These are phyloP conservation scores for Tympanopsis confertula DNA, from an alignment of 2,329 filamentous ascomycete genomes.

Conservation along the genomic window DNA sequence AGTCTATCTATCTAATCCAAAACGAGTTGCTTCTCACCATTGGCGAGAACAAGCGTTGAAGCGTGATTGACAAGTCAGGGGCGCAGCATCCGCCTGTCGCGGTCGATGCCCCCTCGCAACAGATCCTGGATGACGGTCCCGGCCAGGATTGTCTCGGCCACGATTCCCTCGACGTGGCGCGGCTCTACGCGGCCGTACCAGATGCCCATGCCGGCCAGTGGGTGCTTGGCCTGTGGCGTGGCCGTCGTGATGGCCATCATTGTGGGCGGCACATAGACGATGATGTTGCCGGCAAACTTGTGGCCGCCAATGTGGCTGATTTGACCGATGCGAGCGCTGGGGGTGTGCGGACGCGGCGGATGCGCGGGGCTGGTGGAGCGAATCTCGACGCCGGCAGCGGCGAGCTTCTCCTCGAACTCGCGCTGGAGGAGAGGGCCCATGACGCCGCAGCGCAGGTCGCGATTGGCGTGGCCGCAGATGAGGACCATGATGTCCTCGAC, in stretches of 20 bases:
- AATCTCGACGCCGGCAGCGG: constrained; percentile 34
- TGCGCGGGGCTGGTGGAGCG: constrained; percentile 12
- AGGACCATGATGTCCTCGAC: constrained; percentile 64
- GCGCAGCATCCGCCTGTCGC: constrained; percentile 36
- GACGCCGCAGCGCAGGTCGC: constrained; percentile 73
- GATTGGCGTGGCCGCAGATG: constrained; percentile 75
- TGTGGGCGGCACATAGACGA: constrained; percentile 63
- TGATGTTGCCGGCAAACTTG: constrained; percentile 77
- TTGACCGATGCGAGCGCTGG: constrained; percentile 49
- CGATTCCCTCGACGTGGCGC: constrained; percentile 63
- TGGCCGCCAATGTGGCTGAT: constrained; percentile 77
- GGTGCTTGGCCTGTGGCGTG: constrained; percentile 31
- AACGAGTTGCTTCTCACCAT: too few relatives aligned
- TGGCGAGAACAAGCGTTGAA: too few relatives aligned
- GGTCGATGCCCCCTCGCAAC: constrained; percentile 59
- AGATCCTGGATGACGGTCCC: constrained; percentile 60
- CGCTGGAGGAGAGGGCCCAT: constrained; percentile 61
- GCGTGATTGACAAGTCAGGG: too few relatives aligned
- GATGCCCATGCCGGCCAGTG: constrained; percentile 59
- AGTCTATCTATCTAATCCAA: too few relatives aligned
- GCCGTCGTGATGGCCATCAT: constrained; percentile 16
- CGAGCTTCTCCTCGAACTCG: constrained; percentile 57
- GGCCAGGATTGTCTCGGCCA: constrained; percentile 56
- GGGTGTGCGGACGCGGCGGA: constrained; percentile 6
- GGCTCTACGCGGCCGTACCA: constrained; percentile 77